Evolutionary conservation across 2,329 filamentous ascomycete species (phyloP).

Genomic region (Trichoderma gracile): DNA sequence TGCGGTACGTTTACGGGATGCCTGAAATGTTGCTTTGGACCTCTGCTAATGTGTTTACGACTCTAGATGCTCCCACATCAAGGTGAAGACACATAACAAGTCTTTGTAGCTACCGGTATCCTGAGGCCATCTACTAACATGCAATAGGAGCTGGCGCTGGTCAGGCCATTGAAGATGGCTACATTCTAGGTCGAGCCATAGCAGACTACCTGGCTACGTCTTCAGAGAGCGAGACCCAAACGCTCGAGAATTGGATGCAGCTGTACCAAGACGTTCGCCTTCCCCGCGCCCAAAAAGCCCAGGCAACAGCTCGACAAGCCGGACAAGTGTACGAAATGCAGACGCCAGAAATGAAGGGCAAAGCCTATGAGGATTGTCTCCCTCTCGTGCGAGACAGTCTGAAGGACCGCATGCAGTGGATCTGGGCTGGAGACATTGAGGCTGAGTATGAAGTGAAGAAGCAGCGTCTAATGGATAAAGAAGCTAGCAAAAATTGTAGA

Average conservation of each 20-base stretch:
- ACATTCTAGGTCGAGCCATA: conserved; percentile 4
- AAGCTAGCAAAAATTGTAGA: background rate
- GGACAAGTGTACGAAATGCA: conserved; percentile 18
- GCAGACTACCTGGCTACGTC: conserved; percentile 8
- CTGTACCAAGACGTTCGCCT: conserved; percentile 14
- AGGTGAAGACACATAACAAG: background rate
- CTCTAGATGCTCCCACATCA: conserved; percentile 22
- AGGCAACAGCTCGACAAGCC: conserved; percentile 17
- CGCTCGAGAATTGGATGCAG: conserved; percentile 3
- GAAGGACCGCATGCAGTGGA: conserved; percentile 18
- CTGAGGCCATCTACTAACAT: background rate
- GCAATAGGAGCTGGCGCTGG: conserved; percentile 44
- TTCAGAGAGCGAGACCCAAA: background rate
- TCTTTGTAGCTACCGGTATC: background rate
- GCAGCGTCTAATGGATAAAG: background rate
- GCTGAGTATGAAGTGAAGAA: conserved; percentile 8
- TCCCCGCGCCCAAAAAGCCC: conserved; percentile 20
- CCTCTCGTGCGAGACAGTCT: conserved; percentile 17
- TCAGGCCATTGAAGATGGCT: conserved; percentile 43
- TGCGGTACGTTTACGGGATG: conserved; percentile 44
- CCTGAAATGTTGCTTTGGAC: background rate
- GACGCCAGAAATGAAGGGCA: conserved; percentile 11
- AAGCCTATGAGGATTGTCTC: background rate
- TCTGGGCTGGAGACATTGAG: conserved; percentile 19
- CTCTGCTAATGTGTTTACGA: background rate